Conservation (phyloP, 2,329 filamentous ascomycete species). For the Laburnicola sp. region DNA sequence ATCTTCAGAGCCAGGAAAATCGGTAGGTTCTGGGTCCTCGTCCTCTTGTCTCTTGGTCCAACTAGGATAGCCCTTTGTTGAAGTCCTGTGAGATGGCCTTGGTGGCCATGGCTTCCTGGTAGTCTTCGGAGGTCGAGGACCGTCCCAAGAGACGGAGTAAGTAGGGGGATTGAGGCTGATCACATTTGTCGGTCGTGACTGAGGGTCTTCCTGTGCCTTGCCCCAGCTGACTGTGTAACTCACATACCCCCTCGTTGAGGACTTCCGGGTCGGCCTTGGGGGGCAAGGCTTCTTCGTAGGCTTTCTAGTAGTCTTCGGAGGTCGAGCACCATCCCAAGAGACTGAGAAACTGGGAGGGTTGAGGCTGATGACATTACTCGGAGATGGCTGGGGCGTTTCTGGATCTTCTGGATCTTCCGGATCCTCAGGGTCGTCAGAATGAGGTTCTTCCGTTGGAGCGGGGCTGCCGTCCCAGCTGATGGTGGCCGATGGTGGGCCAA, state of each 20-base stretch:
- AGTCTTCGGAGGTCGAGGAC: constrained; percentile 3
- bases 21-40: constrained; percentile 10
- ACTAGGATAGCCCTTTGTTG: constrained; percentile 11
- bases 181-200: constrained; percentile 11
- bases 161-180: too few species aligned
- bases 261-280: constrained; percentile 6
- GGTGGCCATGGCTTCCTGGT: constrained; percentile 11
- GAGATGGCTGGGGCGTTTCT: constrained; percentile 1
- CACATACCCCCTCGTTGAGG: constrained; percentile 1
- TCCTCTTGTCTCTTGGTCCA: constrained; percentile 20
- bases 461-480: constrained; percentile 22
- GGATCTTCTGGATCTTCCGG: constrained; percentile 16
- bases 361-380: constrained; percentile 22
- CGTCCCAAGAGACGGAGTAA: constrained; percentile 22
- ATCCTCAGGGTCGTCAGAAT: constrained; percentile 13
- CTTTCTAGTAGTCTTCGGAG: not conserved
- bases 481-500: constrained; percentile 3
- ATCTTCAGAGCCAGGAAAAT: too few species aligned
- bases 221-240: not conserved
- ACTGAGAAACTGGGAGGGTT: constrained; percentile 20
- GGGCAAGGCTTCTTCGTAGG: not conserved
- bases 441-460: constrained; percentile 1
- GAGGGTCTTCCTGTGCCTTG: not conserved
- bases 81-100: too few species aligned
- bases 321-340: constrained; percentile 15